A percentile compares a stretch with the other conserved stretches of the same genome.
Conservation (phyloP, 257 asterid species). For the Solanum boliviense region DNA sequence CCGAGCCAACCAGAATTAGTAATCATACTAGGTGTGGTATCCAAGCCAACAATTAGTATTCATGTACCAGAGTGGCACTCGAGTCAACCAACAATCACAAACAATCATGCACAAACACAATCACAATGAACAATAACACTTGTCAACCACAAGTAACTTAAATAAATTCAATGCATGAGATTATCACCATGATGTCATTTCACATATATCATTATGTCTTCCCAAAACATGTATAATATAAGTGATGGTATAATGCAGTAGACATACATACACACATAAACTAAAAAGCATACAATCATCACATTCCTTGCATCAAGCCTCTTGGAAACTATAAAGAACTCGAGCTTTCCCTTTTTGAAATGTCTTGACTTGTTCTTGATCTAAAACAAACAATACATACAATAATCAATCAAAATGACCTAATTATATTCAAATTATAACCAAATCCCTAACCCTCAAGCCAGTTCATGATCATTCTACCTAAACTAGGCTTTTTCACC, state of each 20-base stretch:
- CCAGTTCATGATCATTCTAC: neutral
- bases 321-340: neutral
- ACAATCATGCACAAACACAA: neutral
- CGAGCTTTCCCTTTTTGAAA: neutral
- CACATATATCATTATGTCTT: neutral
- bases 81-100: neutral
- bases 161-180: neutral
- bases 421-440: too few relatives aligned
- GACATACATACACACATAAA: neutral
- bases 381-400: neutral
- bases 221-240: neutral
- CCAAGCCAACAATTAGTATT: neutral
- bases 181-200: neutral
- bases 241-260: neutral
- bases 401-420: neutral
- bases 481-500: neutral
- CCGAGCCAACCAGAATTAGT: neutral
- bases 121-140: neutral
- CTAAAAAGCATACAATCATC: neutral
- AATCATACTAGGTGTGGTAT: neutral
- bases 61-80: neutral
- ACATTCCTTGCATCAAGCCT: neutral
- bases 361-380: neutral
- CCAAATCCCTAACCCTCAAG: neutral
- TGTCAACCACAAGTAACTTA: neutral